Evolutionary conservation across 75 land plant species (phyloP), one percentile per base, ranked within the genome.

Genomic region (Pinus albicaulis): DNA sequence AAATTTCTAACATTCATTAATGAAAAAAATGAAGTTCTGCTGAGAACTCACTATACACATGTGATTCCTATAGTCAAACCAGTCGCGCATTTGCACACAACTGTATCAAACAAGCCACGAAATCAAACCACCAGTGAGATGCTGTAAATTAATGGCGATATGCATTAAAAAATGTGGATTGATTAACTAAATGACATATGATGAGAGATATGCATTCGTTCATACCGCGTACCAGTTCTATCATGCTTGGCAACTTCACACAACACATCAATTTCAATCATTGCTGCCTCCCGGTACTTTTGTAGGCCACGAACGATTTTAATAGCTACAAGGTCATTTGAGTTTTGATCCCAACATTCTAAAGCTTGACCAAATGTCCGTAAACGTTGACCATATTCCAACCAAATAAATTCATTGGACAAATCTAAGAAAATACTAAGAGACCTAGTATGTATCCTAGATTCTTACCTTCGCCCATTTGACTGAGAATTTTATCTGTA

Each of bases 311-410:
- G 87, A 31, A 90, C 77, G 48, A 94, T 83, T 83, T 94, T 92
- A 23, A 94, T 85, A 55, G 98, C 98, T 71, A 94, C 98, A 89
- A 84, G 82, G 59, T 92, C 95, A 60, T 86, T 86, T 41, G 57
- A 81, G 76, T 88, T 89, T 56, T 92, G 81, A 55, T 94, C 97
- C 92, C 92, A 94, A 79, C 97, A 94, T 80, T 94, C 95, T 78
- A 94, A 73, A 25, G 92, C 97, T 76, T 89, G 88, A 4, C 97
- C 97, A 92, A 94, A 94, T 23, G 97, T 94, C 28, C 96, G 94
- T 93, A 87, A 80, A 84, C 59, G 61, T 41, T 38, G n/a, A 36
- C 68, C 20, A 64, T 4, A 13, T 24, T 25, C 15, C 31, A 72
- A 55, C 15, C n/a, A 38, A 71, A 48, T 14, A 34, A 1, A 28